A percentile compares a stretch with the other conserved stretches of the same genome.
phyloP scores from a whole-genome alignment of 257 asterid genomes.

The Perilla frutescens region DNA sequence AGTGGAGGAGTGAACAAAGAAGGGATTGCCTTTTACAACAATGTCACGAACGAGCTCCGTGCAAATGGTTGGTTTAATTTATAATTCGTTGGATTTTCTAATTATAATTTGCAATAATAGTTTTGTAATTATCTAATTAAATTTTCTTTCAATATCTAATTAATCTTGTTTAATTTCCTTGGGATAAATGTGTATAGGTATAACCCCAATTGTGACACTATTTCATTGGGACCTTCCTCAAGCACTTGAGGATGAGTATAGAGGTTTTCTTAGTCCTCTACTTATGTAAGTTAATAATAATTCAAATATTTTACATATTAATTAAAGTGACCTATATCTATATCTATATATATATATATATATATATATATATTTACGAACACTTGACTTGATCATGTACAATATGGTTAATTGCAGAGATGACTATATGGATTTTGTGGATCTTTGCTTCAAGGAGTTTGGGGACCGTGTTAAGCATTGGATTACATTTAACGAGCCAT shows the following conservation, averaged over 20 bases:
- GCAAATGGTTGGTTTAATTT: slow-evolving; percentile 48
- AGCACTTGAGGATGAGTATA: slow-evolving; percentile 66
- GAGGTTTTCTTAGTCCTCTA: slow-evolving; percentile 57
- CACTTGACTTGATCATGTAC: not conserved
- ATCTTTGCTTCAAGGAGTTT: slow-evolving; percentile 57
- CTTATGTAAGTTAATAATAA: slow-evolving; percentile 53
- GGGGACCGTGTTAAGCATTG: slow-evolving; percentile 68
- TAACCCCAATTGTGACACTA: slow-evolving; percentile 61
- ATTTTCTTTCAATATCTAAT: not conserved
- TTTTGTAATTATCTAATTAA: not conserved
- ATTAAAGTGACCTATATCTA: not conserved
- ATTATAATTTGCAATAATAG: no score
- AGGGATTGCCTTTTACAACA: slow-evolving; percentile 67
- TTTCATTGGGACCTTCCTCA: slow-evolving; percentile 86
- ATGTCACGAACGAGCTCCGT: slow-evolving; percentile 54
- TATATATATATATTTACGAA: not conserved
- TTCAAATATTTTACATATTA: not conserved
- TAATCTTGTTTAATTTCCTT: not conserved
- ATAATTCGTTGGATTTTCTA: no score
- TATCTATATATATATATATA: not conserved
- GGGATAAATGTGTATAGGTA: slow-evolving; percentile 37
- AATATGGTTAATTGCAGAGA: slow-evolving; percentile 41
- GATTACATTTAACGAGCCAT: slow-evolving; percentile 67
- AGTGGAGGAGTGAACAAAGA: slow-evolving; percentile 61
- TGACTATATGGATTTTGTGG: slow-evolving; percentile 53